A percentile compares a stretch with the other conserved stretches of the same genome.
These are phyloP conservation scores for Mucor velutinosus DNA, from an alignment of 371 early-diverging fungal species.

Conservation along the genomic window DNA sequence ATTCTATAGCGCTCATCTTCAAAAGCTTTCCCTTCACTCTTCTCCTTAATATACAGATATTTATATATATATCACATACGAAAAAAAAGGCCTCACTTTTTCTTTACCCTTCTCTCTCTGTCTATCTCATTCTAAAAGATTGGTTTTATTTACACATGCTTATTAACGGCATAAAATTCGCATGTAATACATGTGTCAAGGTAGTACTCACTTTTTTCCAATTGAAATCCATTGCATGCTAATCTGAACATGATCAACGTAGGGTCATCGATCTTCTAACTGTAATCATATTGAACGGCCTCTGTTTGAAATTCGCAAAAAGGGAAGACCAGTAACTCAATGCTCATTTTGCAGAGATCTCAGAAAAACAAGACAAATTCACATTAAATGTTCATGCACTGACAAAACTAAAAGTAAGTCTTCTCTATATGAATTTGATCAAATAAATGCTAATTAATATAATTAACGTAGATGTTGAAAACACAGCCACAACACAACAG, in stretches of 20 bases:
- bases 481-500: not conserved
- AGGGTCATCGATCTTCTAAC: conserved; percentile 57
- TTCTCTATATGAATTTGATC: not conserved
- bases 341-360: conserved; percentile 69
- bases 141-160: conserved; percentile 8
- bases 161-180: conserved; percentile 36
- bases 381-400: conserved; percentile 66
- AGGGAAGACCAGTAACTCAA: conserved; percentile 74
- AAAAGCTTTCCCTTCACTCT: too few relatives aligned
- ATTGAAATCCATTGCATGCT: not conserved
- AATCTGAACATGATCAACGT: conserved; percentile 2
- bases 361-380: conserved; percentile 66
- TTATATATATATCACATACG: too few relatives aligned
- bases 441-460: not conserved
- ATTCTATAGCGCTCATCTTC: not conserved
- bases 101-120: too few relatives aligned
- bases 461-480: conserved; percentile 7
- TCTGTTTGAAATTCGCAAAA: conserved; percentile 63
- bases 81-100: too few relatives aligned
- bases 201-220: conserved; percentile 6
- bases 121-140: too few relatives aligned
- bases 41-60: too few relatives aligned
- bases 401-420: conserved; percentile 31
- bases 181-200: conserved; percentile 35
- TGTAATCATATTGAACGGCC: conserved; percentile 58